A percentile compares a stretch with the other conserved stretches of the same genome.
These are phyloP conservation scores for Miamiensis avidus DNA, from an alignment of 169 alveolate species.

Conservation along the genomic window DNA sequence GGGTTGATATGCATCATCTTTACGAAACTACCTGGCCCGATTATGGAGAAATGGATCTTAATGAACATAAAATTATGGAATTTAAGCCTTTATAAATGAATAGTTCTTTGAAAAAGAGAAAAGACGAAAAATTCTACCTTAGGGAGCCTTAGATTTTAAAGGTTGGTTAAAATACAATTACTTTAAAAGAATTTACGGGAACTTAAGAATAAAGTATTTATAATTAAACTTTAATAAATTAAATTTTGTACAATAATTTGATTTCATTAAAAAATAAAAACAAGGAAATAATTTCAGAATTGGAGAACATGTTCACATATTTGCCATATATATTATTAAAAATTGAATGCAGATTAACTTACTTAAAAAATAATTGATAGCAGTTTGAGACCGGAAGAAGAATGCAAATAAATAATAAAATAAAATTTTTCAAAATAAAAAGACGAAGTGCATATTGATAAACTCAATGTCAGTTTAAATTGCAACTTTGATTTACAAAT, in stretches of 20 bases:
- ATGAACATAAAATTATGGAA: slow-evolving; percentile 1
- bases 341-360: slow-evolving; percentile 18
- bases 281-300: not conserved
- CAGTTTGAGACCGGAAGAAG: slow-evolving; percentile 5
- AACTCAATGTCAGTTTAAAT: slow-evolving; percentile 9
- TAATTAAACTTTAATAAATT: too few species aligned
- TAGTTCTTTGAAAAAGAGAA: slow-evolving; percentile 35
- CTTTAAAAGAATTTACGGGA: slow-evolving; percentile 8
- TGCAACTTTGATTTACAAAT: slow-evolving; percentile 26
- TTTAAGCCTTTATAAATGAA: slow-evolving; percentile 33
- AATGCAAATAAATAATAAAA: slow-evolving; percentile 29
- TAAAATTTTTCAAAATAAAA: slow-evolving; percentile 22
- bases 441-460: slow-evolving; percentile 31
- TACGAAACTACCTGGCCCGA: slow-evolving; percentile 52
- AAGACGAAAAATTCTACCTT: slow-evolving; percentile 25
- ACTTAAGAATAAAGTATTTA: slow-evolving; percentile 1
- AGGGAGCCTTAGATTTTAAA: slow-evolving; percentile 1
- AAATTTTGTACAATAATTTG: too few species aligned
- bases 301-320: slow-evolving; percentile 19
- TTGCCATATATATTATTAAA: slow-evolving; percentile 13
- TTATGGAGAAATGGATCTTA: slow-evolving; percentile 34
- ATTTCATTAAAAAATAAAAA: too few species aligned
- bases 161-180: slow-evolving; percentile 12
- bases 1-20: slow-evolving; percentile 26
- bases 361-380: slow-evolving; percentile 7